Evolutionary conservation across 2,329 filamentous ascomycete genomes (phyloP), one percentile per base, ranked within the genome.

Genomic region (Pleoardoris graminearum): DNA sequence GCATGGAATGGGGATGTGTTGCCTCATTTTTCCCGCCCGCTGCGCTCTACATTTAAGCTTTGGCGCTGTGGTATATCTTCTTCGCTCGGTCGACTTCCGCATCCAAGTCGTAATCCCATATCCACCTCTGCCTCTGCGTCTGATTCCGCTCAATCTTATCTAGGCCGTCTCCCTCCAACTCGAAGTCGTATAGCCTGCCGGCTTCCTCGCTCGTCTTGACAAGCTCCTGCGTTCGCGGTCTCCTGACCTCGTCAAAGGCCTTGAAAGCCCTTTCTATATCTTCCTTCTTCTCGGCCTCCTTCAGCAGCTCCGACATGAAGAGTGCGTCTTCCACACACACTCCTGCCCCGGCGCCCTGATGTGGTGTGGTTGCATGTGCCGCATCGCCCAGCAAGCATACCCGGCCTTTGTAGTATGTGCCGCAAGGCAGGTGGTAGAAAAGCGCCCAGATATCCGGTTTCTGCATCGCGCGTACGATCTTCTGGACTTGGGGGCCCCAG

Each of bases 381-480:
- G 82, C 81, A 56, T 85, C 82, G 7, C 82, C 82, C 0, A 82
- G 71, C 2, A 85, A 58, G 39, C 79, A 80, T 0, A 83, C 66
- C 1, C 70, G 67, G 1, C 75, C 78, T 16, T 70, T 68, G 33
- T 72, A 67, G 60, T 80, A 85, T 3, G 67, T 70, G 5, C 74
- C 72, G 12, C 76, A 76, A 0, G 80, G 80, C 6, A 75, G 65
- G 17, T 81, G 78, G 68, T 84, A 81, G 65, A 83, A 84, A 3
- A 85, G 73, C 1, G 77, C 81, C 81, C 82, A 85, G 51, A 81
- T 79, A 48, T 82, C 79, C 3, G 77, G 75, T 12, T 80, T 77
- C 3, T 80, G 77, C 57, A 85, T 74, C 2, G 68, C 68, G 7
- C 58, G 52, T 6, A 72, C 50, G 12, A 72, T 70, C 25, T 62